Percentiles rank a stretch among this genome's conserved stretches.
phyloP scores from a whole-genome alignment of 2,329 filamentous ascomycete genomes.

The Fusarium odoratissimum region DNA sequence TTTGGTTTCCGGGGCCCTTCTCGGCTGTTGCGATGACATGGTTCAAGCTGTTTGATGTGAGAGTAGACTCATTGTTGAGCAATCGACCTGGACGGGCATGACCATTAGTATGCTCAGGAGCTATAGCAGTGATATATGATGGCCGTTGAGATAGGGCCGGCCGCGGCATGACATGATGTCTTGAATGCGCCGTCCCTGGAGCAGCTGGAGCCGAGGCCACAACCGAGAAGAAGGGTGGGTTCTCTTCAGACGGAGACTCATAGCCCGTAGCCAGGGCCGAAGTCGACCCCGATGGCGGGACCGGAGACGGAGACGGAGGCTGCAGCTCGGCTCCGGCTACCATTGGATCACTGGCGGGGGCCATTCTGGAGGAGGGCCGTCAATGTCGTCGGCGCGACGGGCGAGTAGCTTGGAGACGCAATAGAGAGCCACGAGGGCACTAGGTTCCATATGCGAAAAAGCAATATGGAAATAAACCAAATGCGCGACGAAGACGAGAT shows the following conservation, averaged over 20 bases:
- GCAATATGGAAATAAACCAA: slow-evolving; percentile 65
- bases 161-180: slow-evolving; percentile 5
- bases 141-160: slow-evolving; percentile 33
- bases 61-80: slow-evolving; percentile 25
- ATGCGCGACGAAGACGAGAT: slow-evolving; percentile 65
- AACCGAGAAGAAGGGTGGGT: slow-evolving; percentile 45
- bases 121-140: slow-evolving; percentile 30
- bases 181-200: neutral
- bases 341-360: slow-evolving; percentile 48
- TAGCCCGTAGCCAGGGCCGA: slow-evolving; percentile 45
- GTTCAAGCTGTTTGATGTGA: slow-evolving; percentile 45
- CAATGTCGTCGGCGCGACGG: slow-evolving; percentile 60
- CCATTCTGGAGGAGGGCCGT: slow-evolving; percentile 53
- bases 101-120: slow-evolving; percentile 1
- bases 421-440: slow-evolving; percentile 60
- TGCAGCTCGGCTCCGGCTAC: slow-evolving; percentile 36
- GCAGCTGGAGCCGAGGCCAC: slow-evolving; percentile 17
- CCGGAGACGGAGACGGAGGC: slow-evolving; percentile 14
- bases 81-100: slow-evolving; percentile 13
- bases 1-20: slow-evolving; percentile 40
- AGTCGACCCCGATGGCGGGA: neutral
- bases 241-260: slow-evolving; percentile 54
- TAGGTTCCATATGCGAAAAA: slow-evolving; percentile 61
- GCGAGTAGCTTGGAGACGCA: slow-evolving; percentile 61
- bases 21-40: slow-evolving; percentile 50